Base-by-base conservation (phyloP, 2,329 filamentous ascomycete genomes). In the Talaromyces sp. region DNA sequence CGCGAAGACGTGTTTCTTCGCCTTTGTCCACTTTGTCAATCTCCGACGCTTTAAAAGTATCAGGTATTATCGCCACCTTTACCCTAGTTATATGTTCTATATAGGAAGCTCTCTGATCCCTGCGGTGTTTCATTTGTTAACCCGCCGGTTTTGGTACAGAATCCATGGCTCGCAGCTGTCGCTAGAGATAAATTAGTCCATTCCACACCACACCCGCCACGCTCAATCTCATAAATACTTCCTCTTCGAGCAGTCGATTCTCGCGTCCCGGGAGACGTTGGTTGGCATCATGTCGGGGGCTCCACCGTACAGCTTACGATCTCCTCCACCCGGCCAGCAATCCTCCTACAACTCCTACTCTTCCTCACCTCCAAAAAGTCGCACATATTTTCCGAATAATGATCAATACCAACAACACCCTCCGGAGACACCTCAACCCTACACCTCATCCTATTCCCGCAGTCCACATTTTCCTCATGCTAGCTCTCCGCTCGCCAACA, bases 281-380 rank as follows among this genome's bases (percentile, higher is more conserved):
- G 33, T 61, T 62, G 41, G 47, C 70, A 75, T 77, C 72, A 80
- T 80, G 78, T 75, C 78, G 67, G 78, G 78, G 69, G 76, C 74
- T 74, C 78, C 79, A 68, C 79, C 80, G 66, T 81, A 78, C 69
- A 77, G 78, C 70, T 73, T 77, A 66, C 79, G 79, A 70, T 82
- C 80, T 69, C 79, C 80, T 64, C 77, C 79, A 79, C 70, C 63
- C 52, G 50, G 10, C 41, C 49, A 65, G 50, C 58, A 65, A 13
- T 72, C 75, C 64, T 76, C 74, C 63, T 79, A 75, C 70, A 73
- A 77, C 66, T 73, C 73, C 64, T 81, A 80, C 69, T 80, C 79
- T 50, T 79, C 80, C 58, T 76, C 79, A 52, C 63, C 63, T 19
- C 76, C 72, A 67, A 79, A 80, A 68, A 77, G 75, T 61, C 75